Percentiles rank a stretch among this genome's conserved stretches.
Evolutionary conservation across 768 basidiomycete genomes (phyloP).

Genomic region (Pleurotus eryngii): DNA sequence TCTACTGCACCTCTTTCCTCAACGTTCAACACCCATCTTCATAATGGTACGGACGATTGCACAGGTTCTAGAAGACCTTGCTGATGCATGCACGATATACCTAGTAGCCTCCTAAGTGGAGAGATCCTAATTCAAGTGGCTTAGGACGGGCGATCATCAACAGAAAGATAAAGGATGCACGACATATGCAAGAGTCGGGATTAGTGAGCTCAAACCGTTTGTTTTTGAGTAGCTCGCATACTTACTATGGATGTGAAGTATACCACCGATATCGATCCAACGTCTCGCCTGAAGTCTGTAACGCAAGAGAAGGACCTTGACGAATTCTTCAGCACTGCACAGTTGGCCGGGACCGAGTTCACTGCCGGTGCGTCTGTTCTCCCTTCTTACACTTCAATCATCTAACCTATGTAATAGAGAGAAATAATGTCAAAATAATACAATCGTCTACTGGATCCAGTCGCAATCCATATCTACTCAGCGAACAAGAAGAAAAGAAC

Average conservation of each 20-base stretch:
- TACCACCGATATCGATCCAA: slow-evolving; percentile 67
- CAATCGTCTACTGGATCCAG: slow-evolving; percentile 48
- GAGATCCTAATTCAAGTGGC: slow-evolving; percentile 71
- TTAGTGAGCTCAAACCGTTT: slow-evolving; percentile 44
- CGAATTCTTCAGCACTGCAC: slow-evolving; percentile 93
- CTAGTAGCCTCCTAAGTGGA: slow-evolving; percentile 52
- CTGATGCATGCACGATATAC: neutral
- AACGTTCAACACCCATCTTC: neutral
- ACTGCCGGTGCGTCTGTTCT: slow-evolving; percentile 69
- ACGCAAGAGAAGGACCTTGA: slow-evolving; percentile 96
- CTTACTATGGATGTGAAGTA: slow-evolving; percentile 8
- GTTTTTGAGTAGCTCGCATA: no score
- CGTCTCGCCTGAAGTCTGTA: slow-evolving; percentile 77
- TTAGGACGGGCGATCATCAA: slow-evolving; percentile 96
- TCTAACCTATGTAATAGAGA: slow-evolving; percentile 42
- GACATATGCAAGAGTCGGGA: slow-evolving; percentile 54
- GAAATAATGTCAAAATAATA: slow-evolving; percentile 78
- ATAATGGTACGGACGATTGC: neutral
- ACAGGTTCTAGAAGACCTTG: neutral
- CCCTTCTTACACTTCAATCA: neutral
- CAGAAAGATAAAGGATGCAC: slow-evolving; percentile 76
- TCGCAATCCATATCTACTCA: slow-evolving; percentile 86
- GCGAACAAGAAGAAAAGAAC: slow-evolving; percentile 75
- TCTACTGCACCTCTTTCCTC: no score
- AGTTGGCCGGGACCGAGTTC: slow-evolving; percentile 93